Conservation (phyloP, 1,139 yeast genomes). For the Taiozyma sp. region DNA sequence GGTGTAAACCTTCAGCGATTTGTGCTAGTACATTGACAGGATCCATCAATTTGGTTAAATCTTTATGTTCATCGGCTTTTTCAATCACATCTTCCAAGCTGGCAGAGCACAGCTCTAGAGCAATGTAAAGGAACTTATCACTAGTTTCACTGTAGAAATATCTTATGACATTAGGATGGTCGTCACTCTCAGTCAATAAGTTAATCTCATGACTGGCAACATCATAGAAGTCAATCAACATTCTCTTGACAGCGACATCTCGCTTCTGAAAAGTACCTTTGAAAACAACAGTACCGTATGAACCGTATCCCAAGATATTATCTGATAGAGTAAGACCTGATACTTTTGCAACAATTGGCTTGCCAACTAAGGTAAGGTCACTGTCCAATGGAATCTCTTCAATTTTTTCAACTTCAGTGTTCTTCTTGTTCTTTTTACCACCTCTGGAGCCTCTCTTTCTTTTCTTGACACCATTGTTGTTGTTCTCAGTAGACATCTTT, state of each 20-base stretch:
- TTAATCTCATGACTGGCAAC: slow-evolving; percentile 94
- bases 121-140: slow-evolving; percentile 86
- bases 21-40: slow-evolving; percentile 63
- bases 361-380: not conserved
- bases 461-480: slow-evolving; percentile 33
- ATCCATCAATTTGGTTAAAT: slow-evolving; percentile 34
- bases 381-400: not conserved
- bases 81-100: slow-evolving; percentile 84
- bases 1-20: slow-evolving; percentile 80
- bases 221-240: slow-evolving; percentile 90
- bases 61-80: slow-evolving; percentile 32
- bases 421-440: slow-evolving; percentile 52
- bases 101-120: slow-evolving; percentile 86
- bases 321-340: slow-evolving; percentile 55
- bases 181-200: slow-evolving; percentile 88
- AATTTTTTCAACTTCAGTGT: not conserved
- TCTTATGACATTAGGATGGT: slow-evolving; percentile 91
- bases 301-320: slow-evolving; percentile 84
- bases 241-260: slow-evolving; percentile 93
- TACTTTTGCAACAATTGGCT: not conserved
- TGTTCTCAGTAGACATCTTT: slow-evolving; percentile 5
- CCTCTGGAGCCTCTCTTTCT: slow-evolving; percentile 88
- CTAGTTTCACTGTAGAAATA: slow-evolving; percentile 89
- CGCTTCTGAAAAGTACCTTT: slow-evolving; percentile 87
- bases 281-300: slow-evolving; percentile 94